Percentiles rank a stretch among this genome's conserved stretches.
Evolutionary conservation across 257 asterid genomes (phyloP).

Genomic region (Nicotiana sylvestris): DNA sequence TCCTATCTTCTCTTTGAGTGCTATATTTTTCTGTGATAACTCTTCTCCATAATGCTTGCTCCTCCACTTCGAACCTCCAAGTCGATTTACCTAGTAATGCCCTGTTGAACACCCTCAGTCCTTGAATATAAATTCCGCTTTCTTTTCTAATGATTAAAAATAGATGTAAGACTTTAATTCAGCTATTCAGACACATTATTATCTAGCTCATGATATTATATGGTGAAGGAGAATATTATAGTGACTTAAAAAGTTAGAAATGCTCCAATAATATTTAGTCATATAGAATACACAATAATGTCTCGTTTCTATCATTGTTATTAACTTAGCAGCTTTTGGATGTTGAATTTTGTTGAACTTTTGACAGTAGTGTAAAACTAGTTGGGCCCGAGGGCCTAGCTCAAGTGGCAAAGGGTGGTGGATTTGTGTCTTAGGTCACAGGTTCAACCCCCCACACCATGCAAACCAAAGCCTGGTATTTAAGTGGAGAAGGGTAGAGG

Average conservation of each 20-base stretch:
- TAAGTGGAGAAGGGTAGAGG: too few relatives aligned
- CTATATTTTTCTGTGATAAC: neutral
- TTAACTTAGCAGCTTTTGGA: neutral
- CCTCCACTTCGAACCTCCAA: neutral
- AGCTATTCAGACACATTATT: neutral
- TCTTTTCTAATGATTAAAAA: neutral
- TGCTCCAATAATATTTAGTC: neutral
- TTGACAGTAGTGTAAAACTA: neutral
- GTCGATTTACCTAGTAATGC: neutral
- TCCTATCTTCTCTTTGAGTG: neutral
- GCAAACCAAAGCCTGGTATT: too few relatives aligned
- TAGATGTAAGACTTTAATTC: neutral
- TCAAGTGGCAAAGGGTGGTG: too few relatives aligned
- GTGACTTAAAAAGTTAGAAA: neutral
- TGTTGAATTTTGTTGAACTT: neutral
- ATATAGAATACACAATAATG: neutral
- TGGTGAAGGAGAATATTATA: constrained; percentile 4
- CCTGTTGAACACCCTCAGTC: neutral
- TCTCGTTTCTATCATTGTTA: neutral
- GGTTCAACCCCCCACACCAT: too few relatives aligned
- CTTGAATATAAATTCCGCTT: neutral
- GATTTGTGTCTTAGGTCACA: too few relatives aligned
- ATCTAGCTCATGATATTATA: neutral
- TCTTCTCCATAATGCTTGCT: neutral
- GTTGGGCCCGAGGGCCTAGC: too few relatives aligned